These are phyloP conservation scores for Phallus indusiatus DNA, from an alignment of 768 basidiomycete species.

Conservation along the genomic window DNA sequence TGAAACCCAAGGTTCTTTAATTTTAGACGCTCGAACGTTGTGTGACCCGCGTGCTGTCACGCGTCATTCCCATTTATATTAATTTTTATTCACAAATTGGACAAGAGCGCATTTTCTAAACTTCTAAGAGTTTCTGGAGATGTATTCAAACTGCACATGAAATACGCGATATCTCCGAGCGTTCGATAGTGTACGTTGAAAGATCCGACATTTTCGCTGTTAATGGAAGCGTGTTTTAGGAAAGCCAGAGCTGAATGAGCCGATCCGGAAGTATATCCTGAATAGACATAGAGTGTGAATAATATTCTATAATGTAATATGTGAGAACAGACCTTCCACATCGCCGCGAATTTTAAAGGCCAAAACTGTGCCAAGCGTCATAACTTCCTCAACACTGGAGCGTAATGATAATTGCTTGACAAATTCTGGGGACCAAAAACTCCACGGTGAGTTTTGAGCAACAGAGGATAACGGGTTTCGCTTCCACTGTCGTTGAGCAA, in stretches of 20 bases:
- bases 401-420: constrained; percentile 50
- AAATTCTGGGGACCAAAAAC: constrained; percentile 78
- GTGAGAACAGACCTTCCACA: constrained; percentile 35
- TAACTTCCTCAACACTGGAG: constrained; percentile 53
- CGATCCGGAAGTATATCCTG: constrained; percentile 48
- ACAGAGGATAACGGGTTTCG: not conserved
- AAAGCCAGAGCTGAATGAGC: constrained; percentile 53
- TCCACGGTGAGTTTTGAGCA: constrained; percentile 39
- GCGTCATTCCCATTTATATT: too few relatives aligned
- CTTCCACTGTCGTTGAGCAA: constrained; percentile 54
- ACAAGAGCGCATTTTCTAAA: constrained; percentile 56
- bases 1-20: too few relatives aligned
- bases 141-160: constrained; percentile 85
- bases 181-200: constrained; percentile 80
- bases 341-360: constrained; percentile 62
- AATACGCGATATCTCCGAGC: constrained; percentile 85
- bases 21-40: too few relatives aligned
- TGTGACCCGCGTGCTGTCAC: too few relatives aligned
- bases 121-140: constrained; percentile 39
- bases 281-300: constrained; percentile 32
- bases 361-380: constrained; percentile 84
- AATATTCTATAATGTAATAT: constrained; percentile 28
- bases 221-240: constrained; percentile 29
- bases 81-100: constrained; percentile 15
- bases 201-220: constrained; percentile 42